Evolutionary conservation across 1,284 basidiomycete species (phyloP), one percentile per base, ranked within the genome.

Genomic region (Sutorius eximius): DNA sequence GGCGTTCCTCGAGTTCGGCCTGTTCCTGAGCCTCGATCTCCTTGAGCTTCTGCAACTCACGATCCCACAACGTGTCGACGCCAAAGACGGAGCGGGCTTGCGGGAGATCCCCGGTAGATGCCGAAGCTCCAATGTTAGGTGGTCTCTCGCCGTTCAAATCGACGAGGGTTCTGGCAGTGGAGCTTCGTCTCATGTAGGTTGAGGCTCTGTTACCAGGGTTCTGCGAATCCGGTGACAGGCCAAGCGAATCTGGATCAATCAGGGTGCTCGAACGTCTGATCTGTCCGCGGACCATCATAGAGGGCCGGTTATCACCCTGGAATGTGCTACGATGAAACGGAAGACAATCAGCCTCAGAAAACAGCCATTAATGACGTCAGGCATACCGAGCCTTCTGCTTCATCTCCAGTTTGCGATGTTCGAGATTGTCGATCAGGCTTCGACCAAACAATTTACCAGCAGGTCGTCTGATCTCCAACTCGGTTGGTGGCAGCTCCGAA

Each of bases 361-460:
- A 44, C 34, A 29, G 46, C 57, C 45, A 45, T 47, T 24, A 52
- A 54, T 13, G 12, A 51, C 27, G 18, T 34, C 8, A 34, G 32
- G 53, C 75, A 59, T 73, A 90, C 89, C 89, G 79, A 71, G 88
- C 82, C 68, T 85, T 91, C 57, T 77, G 80, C 56, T 83, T 82
- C 82, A 92, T 89, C 58, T 83, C 77, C 15, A 82, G 78, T 64
- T 92, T 92, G 48, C 91, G 80, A 22, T 73, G 75, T 67, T 92
- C 89, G 9, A 92, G 75, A 67, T 89, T 85, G 65, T 92, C 91
- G 59, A 92, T 91, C 34, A 92, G 77, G 71, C 87, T 92, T 61
- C 82, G 83, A 13, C 89, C 89, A 62, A 82, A 91, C 24, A 92
- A 70, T 72, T 85, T 93, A 27, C 89, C 89, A n/a, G 87, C 77